Evolutionary conservation across 345 rosid species (phyloP).

Genomic region (Capsella bursapastoris): DNA sequence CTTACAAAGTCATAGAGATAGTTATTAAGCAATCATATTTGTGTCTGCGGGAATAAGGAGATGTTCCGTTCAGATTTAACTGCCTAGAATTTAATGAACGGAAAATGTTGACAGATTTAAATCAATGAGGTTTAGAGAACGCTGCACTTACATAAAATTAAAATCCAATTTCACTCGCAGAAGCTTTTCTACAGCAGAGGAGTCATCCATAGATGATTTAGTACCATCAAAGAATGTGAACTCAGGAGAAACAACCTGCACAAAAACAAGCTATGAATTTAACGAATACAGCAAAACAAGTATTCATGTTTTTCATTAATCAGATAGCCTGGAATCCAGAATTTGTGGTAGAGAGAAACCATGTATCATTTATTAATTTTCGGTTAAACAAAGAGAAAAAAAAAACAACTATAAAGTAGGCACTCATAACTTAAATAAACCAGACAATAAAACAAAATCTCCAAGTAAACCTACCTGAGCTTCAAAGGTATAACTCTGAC

Average conservation of each 20-base stretch:
- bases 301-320: background rate
- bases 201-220: conserved; percentile 83
- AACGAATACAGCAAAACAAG: conserved; percentile 12
- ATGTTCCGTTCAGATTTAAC: conserved; percentile 16
- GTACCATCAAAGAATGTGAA: conserved; percentile 96
- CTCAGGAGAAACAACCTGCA: conserved; percentile 92
- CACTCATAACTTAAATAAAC: conserved; percentile 13
- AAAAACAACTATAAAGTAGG: background rate
- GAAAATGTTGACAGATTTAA: conserved; percentile 19
- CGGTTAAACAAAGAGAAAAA: background rate
- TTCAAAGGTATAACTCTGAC: conserved; percentile 84
- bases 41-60: conserved; percentile 3
- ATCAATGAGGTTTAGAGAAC: conserved; percentile 19
- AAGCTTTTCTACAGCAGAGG: conserved; percentile 84
- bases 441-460: background rate
- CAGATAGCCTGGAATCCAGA: conserved; percentile 7
- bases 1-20: conserved; percentile 12
- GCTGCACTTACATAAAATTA: conserved; percentile 82
- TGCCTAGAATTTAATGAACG: conserved; percentile 10
- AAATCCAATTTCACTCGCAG: conserved; percentile 93
- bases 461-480: conserved; percentile 67
- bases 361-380: conserved; percentile 1
- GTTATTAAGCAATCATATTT: conserved; percentile 28
- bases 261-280: conserved; percentile 25
- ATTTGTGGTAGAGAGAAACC: conserved; percentile 12